Percentiles rank a stretch among this genome's conserved stretches.
phyloP scores from a whole-genome alignment of 257 asterid species.

The Gynochthodes officinalis region DNA sequence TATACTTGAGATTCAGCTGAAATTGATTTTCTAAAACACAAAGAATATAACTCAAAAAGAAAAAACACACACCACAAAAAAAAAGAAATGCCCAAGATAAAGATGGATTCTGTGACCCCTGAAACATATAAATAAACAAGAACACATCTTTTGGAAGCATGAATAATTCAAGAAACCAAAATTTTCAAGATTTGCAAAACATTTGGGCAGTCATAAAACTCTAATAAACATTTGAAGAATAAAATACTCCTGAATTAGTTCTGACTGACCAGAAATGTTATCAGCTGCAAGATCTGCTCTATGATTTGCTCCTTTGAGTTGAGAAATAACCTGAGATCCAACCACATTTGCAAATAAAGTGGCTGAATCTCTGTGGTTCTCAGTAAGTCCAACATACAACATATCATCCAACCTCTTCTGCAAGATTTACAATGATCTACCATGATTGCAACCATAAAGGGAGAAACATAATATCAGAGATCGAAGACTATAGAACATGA shows the following conservation, averaged over 20 bases:
- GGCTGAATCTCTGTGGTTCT: conserved; percentile 92
- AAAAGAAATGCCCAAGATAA: no score
- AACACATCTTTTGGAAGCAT: not conserved
- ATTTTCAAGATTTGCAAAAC: conserved; percentile 1
- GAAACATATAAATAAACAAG: not conserved
- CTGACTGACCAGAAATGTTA: conserved; percentile 44
- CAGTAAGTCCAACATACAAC: conserved; percentile 95
- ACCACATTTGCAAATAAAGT: conserved; percentile 84
- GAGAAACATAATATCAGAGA: conserved; percentile 18
- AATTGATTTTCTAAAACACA: not conserved
- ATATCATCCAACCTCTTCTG: conserved; percentile 85
- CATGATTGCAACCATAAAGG: conserved; percentile 26
- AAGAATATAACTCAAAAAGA: not conserved
- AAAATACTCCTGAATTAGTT: conserved; percentile 3
- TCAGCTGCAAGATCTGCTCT: conserved; percentile 31
- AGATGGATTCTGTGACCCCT: not conserved
- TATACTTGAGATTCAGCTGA: not conserved
- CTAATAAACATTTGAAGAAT: not conserved
- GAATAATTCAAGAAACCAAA: not conserved
- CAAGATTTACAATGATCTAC: conserved; percentile 50
- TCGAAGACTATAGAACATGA: not conserved
- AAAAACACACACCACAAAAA: no score
- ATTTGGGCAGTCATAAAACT: not conserved
- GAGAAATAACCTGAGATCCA: conserved; percentile 88
- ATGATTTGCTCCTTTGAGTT: conserved; percentile 42